A percentile compares a stretch with the other conserved stretches of the same genome.
These are phyloP conservation scores for Emmonsia crescens DNA, from an alignment of 2,329 filamentous ascomycete species.

Conservation along the genomic window DNA sequence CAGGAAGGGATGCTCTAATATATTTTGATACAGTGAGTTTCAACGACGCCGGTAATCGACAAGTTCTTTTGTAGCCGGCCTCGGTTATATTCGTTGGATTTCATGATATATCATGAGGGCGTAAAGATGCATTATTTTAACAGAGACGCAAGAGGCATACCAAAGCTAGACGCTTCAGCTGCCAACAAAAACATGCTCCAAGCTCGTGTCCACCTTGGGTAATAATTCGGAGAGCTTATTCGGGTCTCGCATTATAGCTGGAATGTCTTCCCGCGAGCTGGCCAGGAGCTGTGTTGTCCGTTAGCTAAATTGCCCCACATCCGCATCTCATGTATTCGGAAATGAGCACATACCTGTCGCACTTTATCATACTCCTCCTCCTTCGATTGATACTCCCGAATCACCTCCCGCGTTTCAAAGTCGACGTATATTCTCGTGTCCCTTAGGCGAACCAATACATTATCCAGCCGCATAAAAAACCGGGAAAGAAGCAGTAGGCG, in stretches of 20 bases:
- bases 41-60: not conserved
- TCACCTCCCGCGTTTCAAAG: slow-evolving; percentile 65
- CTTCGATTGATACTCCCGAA: slow-evolving; percentile 81
- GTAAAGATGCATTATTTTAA: not conserved
- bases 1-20: not conserved
- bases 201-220: slow-evolving; percentile 55
- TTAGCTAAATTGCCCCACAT: slow-evolving; percentile 7
- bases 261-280: slow-evolving; percentile 58
- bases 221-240: slow-evolving; percentile 62
- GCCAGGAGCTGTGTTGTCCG: slow-evolving; percentile 35
- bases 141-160: not conserved
- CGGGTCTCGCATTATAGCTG: slow-evolving; percentile 66
- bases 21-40: not conserved
- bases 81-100: not conserved
- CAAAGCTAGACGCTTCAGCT: not conserved
- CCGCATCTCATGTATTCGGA: not conserved
- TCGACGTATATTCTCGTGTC: slow-evolving; percentile 91
- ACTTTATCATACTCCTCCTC: slow-evolving; percentile 72
- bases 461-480: slow-evolving; percentile 87
- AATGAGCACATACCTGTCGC: slow-evolving; percentile 47
- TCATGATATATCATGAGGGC: not conserved
- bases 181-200: slow-evolving; percentile 38
- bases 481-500: slow-evolving; percentile 74
- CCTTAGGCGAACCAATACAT: slow-evolving; percentile 74
- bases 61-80: not conserved